A percentile compares a stretch with the other conserved stretches of the same genome.
These are phyloP conservation scores for Tilletia caries DNA, from an alignment of 1,284 basidiomycete species.

Conservation along the genomic window DNA sequence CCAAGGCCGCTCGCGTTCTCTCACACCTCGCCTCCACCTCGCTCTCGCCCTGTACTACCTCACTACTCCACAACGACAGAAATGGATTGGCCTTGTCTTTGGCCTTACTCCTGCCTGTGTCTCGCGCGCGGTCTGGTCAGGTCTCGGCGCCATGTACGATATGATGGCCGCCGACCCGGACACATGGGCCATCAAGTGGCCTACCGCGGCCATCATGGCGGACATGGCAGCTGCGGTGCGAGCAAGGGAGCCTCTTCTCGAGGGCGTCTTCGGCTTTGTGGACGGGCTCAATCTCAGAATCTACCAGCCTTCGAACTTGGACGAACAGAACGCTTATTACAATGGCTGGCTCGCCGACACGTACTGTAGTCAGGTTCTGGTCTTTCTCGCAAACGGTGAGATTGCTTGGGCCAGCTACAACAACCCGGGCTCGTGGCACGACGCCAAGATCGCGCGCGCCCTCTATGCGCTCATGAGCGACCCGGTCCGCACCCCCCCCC, in stretches of 20 bases:
- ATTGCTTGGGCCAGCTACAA: conserved; percentile 1
- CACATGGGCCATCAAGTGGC: background rate
- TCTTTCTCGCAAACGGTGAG: background rate
- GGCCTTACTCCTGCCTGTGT: background rate
- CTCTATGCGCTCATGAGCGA: background rate
- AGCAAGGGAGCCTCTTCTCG: background rate
- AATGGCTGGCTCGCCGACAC: conserved; percentile 1
- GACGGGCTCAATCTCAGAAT: background rate
- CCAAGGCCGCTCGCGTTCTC: background rate
- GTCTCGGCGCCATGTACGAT: background rate
- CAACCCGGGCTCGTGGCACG: background rate
- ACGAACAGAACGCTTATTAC: conserved; percentile 1
- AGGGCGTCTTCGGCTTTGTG: background rate
- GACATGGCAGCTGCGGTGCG: background rate
- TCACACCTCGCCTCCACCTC: background rate
- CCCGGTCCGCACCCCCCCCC: background rate
- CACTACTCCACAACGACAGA: background rate
- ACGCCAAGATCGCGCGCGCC: background rate
- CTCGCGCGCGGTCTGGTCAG: background rate
- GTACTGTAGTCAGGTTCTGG: background rate
- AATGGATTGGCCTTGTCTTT: background rate
- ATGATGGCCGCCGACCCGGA: background rate
- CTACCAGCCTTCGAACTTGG: background rate
- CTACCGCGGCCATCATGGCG: background rate
- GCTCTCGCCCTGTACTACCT: background rate